Conservation (phyloP, 1,284 basidiomycete species). For the Ganoderma meredithae region DNA sequence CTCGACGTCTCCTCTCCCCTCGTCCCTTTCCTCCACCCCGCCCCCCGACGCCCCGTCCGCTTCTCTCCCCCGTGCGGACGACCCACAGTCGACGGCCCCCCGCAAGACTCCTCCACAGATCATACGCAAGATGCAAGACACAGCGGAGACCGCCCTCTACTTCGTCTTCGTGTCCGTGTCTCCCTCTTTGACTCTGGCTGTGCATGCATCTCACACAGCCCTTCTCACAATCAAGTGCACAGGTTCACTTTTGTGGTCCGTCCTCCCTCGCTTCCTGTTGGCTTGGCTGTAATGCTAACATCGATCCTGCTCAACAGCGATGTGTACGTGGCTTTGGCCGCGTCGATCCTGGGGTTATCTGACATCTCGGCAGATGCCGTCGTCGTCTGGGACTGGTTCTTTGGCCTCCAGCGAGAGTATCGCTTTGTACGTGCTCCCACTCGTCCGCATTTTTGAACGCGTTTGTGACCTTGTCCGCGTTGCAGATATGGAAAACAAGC, state of each 20-base stretch:
- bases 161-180: constrained; percentile 59
- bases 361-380: constrained; percentile 64
- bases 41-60: constrained; percentile 11
- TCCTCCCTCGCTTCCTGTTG: constrained; percentile 32
- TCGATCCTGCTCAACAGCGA: constrained; percentile 53
- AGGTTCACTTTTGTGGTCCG: constrained; percentile 84
- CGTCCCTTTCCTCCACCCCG: constrained; percentile 10
- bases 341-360: constrained; percentile 34
- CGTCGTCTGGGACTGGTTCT: constrained; percentile 83
- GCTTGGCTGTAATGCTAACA: constrained; percentile 25
- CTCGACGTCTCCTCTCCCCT: constrained; percentile 16
- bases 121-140: constrained; percentile 44
- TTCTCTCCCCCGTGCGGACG: constrained; percentile 14
- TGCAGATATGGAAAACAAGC: constrained; percentile 77
- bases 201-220: constrained; percentile 22
- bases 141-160: constrained; percentile 50
- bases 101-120: background rate
- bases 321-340: constrained; percentile 61
- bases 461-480: constrained; percentile 22
- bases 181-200: constrained; percentile 42
- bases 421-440: constrained; percentile 60
- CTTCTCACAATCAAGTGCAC: constrained; percentile 52
- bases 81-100: background rate
- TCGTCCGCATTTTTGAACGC: background rate
- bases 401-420: constrained; percentile 76